These are phyloP conservation scores for Chalciporus chontae DNA, from an alignment of 768 basidiomycete species.

Conservation along the genomic window DNA sequence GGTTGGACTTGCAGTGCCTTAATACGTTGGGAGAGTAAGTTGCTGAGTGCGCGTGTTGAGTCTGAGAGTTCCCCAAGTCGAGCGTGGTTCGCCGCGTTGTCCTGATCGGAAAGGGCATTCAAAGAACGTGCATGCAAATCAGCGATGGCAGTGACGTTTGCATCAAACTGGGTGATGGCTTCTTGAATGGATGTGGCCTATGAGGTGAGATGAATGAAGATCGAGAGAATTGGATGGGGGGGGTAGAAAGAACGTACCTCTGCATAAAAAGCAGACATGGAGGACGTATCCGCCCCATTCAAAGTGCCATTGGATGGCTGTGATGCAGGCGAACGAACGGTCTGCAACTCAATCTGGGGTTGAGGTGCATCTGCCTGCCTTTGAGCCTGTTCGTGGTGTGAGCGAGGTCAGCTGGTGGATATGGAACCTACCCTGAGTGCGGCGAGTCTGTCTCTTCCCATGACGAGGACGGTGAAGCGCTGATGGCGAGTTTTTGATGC, in stretches of 20 bases:
- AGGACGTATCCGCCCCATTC: conserved; percentile 17
- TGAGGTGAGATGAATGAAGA: not conserved
- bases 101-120: conserved; percentile 46
- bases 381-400: conserved; percentile 45
- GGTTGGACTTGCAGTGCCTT: conserved; percentile 48
- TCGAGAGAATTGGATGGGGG: not conserved
- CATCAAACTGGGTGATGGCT: conserved; percentile 39
- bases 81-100: conserved; percentile 36
- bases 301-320: conserved; percentile 1
- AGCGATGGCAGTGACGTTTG: conserved; percentile 43
- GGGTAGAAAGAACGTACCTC: conserved; percentile 19
- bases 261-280: conserved; percentile 33
- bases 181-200: conserved; percentile 52
- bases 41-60: conserved; percentile 58
- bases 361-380: conserved; percentile 36
- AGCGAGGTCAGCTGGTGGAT: conserved; percentile 44
- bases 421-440: conserved; percentile 70
- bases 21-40: conserved; percentile 56
- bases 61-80: conserved; percentile 56
- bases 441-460: conserved; percentile 75
- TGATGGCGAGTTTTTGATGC: not conserved
- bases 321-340: conserved; percentile 6
- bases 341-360: conserved; percentile 26
- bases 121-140: conserved; percentile 50
- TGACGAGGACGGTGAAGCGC: conserved; percentile 17